Evolutionary conservation across 1,139 yeast species (phyloP), one percentile per base, ranked within the genome.

Genomic region (Keqinozyma sinolaborantium): DNA sequence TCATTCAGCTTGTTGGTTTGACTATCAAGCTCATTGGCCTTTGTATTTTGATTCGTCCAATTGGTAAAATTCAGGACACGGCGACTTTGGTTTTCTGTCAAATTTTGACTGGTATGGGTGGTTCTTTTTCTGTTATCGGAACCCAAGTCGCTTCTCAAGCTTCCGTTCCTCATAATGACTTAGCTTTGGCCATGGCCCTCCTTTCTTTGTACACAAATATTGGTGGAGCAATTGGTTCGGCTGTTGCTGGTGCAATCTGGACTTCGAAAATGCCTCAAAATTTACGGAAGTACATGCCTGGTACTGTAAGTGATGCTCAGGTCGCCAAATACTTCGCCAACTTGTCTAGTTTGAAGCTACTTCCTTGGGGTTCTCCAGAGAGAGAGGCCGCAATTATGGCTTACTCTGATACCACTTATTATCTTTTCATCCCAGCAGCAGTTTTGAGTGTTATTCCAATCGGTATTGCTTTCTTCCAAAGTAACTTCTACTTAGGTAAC

Each of bases 231-330:
- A 47, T 71, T 30, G 76, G 75, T 7, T 47, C 54, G 29, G 60
- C 74, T 5, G 52, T 69, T 24, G 60, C 73, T 21, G 73, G 72
- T 33, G 70, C 71, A 11, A 56, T 70, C 23, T 70, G 75, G 75
- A 54, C 67, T 14, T 55, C 64, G 25, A 47, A 56, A 19, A 41
- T 70, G 29, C 72, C 72, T 10, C 36, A 31, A 16, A 47, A 43
- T 20, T 42, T 57, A 32, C 39, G 45, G 37, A 29, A 44, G 10
- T 42, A 46, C 32, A 33, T 57, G 27, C 58, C 61, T n/a, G 34
- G 39, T 10, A 29, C 40, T 9, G 42, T 39, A 5, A 36, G 31
- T 20, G 37, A 45, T 26, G 34, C 34, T 4, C 37, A 34, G 14
- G 44, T 53, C 11, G 25, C 28, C 2, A 18, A 20, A 3, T 41